Evolutionary conservation across 371 early-diverging fungal genomes (phyloP).

Genomic region (Thermomucor indicae-seudaticae): DNA sequence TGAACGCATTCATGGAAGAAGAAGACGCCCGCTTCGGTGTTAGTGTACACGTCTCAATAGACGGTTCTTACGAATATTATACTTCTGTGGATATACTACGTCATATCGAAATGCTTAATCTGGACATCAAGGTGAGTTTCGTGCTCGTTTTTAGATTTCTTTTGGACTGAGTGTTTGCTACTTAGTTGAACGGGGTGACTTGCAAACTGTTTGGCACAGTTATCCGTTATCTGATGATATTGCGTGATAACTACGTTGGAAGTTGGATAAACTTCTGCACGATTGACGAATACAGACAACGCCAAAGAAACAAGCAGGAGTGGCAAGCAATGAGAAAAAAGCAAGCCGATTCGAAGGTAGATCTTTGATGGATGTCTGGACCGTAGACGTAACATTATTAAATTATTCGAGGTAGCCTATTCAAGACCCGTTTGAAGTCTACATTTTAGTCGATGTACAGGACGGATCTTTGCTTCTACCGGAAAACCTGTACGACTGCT

Average conservation of each 20-base stretch:
- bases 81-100: conserved; percentile 46
- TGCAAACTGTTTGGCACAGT: conserved; percentile 68
- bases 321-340: conserved; percentile 42
- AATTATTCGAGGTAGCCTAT: conserved; percentile 29
- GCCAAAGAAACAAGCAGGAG: conserved; percentile 41
- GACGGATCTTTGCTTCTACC: conserved; percentile 65
- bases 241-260: conserved; percentile 81
- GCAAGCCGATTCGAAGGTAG: conserved; percentile 59
- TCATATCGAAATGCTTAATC: conserved; percentile 59
- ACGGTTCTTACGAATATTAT: conserved; percentile 65
- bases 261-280: conserved; percentile 63
- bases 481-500: conserved; percentile 69
- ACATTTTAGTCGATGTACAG: conserved; percentile 46
- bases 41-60: conserved; percentile 45
- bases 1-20: conserved; percentile 62
- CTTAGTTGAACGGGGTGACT: conserved; percentile 52
- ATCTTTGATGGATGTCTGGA: background rate
- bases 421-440: conserved; percentile 66
- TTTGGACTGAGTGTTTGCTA: background rate
- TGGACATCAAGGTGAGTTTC: conserved; percentile 55
- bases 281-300: conserved; percentile 69
- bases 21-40: conserved; percentile 55
- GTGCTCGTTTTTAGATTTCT: background rate
- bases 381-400: background rate
- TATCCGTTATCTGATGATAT: conserved; percentile 65